A percentile compares a stretch with the other conserved stretches of the same genome.
phyloP scores from a whole-genome alignment of 306 rosid species.

The Vigna mungo region DNA sequence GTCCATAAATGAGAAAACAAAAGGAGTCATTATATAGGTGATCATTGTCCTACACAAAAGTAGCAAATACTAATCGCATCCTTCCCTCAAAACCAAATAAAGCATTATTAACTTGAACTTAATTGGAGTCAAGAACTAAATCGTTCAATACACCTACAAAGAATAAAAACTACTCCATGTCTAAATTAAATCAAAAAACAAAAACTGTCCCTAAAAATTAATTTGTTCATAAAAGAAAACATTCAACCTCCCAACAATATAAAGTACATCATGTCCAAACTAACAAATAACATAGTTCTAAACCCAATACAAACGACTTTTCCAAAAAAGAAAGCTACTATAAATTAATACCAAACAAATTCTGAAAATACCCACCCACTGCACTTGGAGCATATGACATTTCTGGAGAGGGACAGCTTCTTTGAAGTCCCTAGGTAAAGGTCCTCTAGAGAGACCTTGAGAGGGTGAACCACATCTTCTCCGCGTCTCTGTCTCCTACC shows the following conservation, averaged over 20 bases:
- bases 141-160: not conserved
- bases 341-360: conserved; percentile 6
- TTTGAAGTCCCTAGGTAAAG: conserved; percentile 82
- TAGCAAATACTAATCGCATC: not conserved
- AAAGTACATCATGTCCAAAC: not conserved
- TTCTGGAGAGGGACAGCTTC: conserved; percentile 95
- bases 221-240: not conserved
- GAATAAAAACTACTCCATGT: no score
- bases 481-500: conserved; percentile 98
- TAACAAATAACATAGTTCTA: not conserved
- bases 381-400: conserved; percentile 83
- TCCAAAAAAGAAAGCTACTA: not conserved
- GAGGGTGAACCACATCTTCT: conserved; percentile 92
- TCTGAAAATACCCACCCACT: conserved; percentile 67
- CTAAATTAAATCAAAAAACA: not conserved
- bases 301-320: not conserved
- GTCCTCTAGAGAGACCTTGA: conserved; percentile 93
- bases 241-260: not conserved
- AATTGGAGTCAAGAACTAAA: not conserved
- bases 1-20: not conserved
- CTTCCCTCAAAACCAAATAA: not conserved
- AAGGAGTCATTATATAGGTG: not conserved
- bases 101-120: no score
- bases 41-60: not conserved
- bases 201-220: not conserved